Conservation (phyloP, 805 yeast species). For the Saccharomycopsis malanga region DNA sequence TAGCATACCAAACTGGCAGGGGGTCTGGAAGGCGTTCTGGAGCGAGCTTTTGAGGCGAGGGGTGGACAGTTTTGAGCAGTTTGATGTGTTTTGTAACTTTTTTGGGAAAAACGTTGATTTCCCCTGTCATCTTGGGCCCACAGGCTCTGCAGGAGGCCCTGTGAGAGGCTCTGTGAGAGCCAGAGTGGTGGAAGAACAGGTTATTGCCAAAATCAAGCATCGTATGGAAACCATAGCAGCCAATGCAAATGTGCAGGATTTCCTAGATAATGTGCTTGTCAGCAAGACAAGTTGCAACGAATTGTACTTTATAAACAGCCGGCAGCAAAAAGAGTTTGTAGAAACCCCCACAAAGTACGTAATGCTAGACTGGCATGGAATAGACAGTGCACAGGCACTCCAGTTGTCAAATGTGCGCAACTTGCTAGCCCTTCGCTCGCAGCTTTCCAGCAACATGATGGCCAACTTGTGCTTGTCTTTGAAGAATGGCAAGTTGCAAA, state of each 20-base stretch:
- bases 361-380: neutral
- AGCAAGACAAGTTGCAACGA: neutral
- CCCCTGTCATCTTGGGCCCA: neutral
- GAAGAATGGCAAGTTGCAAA: neutral
- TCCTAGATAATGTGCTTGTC: neutral
- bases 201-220: constrained; percentile 1
- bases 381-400: neutral
- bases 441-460: neutral
- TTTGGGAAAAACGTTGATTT: constrained; percentile 1
- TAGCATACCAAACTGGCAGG: constrained; percentile 5
- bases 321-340: neutral
- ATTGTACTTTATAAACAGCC: neutral
- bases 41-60: neutral
- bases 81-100: neutral
- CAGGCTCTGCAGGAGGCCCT: no score
- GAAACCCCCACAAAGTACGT: neutral
- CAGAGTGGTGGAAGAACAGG: neutral
- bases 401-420: neutral
- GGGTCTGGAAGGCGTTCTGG: constrained; percentile 1
- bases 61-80: constrained; percentile 2
- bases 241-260: neutral
- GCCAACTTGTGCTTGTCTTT: neutral
- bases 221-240: constrained; percentile 8
- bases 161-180: neutral
- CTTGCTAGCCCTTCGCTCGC: neutral